Conservation (phyloP, 805 yeast genomes). For the Zygosaccharomyces rouxii region DNA sequence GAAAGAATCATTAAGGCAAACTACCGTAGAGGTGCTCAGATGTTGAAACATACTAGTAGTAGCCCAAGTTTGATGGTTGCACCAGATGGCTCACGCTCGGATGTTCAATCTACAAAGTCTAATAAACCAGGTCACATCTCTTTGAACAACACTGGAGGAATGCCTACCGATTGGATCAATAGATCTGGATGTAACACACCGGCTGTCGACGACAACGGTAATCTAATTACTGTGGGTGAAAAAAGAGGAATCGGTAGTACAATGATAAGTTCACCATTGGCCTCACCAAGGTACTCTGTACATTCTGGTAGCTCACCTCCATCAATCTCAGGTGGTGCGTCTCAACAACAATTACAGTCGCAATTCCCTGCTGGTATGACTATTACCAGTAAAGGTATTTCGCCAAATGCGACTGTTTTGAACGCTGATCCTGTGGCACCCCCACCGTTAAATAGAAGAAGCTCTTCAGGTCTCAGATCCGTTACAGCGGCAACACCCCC, state of each 20-base stretch:
- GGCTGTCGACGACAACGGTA: slow-evolving; percentile 38
- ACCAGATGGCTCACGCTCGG: slow-evolving; percentile 4
- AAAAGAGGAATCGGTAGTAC: slow-evolving; percentile 12
- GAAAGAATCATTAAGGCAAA: slow-evolving; percentile 31
- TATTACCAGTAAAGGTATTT: slow-evolving; percentile 26
- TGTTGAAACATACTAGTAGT: slow-evolving; percentile 6
- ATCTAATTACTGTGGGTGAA: slow-evolving; percentile 33
- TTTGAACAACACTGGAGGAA: slow-evolving; percentile 17
- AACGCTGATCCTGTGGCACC: slow-evolving; percentile 11
- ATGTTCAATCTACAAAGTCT: slow-evolving; percentile 11
- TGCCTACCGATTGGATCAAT: slow-evolving; percentile 10
- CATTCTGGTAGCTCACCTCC: slow-evolving; percentile 13
- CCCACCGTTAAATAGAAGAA: slow-evolving; percentile 21
- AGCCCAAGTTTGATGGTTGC: slow-evolving; percentile 4
- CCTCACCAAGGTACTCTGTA: slow-evolving; percentile 11
- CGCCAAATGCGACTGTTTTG: slow-evolving; percentile 12
- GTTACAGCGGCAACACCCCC: slow-evolving; percentile 9
- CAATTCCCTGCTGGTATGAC: slow-evolving; percentile 9
- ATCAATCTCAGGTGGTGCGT: slow-evolving; percentile 4
- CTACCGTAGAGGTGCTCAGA: slow-evolving; percentile 6
- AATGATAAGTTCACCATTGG: neutral
- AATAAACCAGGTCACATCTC: slow-evolving; percentile 30
- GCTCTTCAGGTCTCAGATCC: slow-evolving; percentile 20
- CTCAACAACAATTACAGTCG: neutral
- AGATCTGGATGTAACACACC: slow-evolving; percentile 34